Evolutionary conservation across 2,329 filamentous ascomycete species (phyloP), one percentile per base, ranked within the genome.

Genomic region (Penicillium sp.): DNA sequence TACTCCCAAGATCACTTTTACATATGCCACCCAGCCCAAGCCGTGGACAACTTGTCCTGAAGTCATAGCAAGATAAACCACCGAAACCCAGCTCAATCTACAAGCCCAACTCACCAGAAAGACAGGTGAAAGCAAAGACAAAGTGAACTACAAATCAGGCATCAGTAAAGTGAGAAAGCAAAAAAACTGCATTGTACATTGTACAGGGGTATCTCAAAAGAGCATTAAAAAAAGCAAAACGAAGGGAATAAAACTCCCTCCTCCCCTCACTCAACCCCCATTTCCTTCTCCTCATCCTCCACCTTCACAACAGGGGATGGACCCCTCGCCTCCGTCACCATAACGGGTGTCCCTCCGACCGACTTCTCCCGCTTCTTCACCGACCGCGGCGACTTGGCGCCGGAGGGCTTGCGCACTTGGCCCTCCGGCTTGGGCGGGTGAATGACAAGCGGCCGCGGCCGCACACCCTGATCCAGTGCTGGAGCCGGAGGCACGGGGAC

Each of bases 401-500:
- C 50, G 3, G 29, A 48, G 24, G 34, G 29, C 21, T 43, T 48
- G 10, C 44, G 44, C 4, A 16, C 44, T 8, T 21, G 44, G 16
- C n/a, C 11, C 16, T 43, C 44, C 21, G 14, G 44, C 13, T 27
- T n/a, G 27, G 42, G 22, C 42, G 3, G 5, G 16, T 9, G 38
- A 16, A 53, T 32, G 13, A 24, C 36, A n/a, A 52, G 24, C 7
- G 40, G 39, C 7, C 47, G 32, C 10, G 38, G 50, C 18, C 29
- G 39, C 18, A 40, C 24, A 18, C 32, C 16, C 32, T 22, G 21
- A 31, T n/a, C 34, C 34, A 47, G 24, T 4, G 43, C 9, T 7
- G 49, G 43, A 16, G 47, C n/a, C 18, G 47, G 34, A 21, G 49
- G 49, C 9, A 52, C 43, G 1, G 49, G 49, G 24, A 52, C 43